These are phyloP conservation scores for Akanthomyces uredinophilus DNA, from an alignment of 2,329 filamentous ascomycete species.

Conservation along the genomic window DNA sequence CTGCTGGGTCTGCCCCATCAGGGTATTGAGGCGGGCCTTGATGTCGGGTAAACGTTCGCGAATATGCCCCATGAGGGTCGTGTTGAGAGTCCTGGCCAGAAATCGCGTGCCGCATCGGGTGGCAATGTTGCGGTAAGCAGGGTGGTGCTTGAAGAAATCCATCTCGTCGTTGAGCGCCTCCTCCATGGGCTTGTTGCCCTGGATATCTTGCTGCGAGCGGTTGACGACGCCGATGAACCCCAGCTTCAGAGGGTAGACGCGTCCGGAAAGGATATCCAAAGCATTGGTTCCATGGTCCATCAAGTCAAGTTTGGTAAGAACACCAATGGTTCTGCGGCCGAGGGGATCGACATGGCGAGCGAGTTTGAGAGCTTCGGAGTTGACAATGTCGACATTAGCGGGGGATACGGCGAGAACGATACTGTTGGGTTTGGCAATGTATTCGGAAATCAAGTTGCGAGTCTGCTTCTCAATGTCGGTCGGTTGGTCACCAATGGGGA, in stretches of 20 bases:
- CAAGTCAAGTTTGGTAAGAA: constrained; percentile 92
- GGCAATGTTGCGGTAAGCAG: constrained; percentile 94
- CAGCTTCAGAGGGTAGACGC: constrained; percentile 93
- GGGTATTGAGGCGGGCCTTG: constrained; percentile 92
- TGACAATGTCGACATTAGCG: constrained; percentile 96
- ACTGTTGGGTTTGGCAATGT: constrained; percentile 98
- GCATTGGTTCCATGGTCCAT: constrained; percentile 99
- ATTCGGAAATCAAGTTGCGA: constrained; percentile 91
- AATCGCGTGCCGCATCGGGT: constrained; percentile 90
- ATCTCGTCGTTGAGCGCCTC: constrained; percentile 85
- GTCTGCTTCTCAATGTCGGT: constrained; percentile 99
- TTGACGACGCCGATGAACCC: constrained; percentile 98
- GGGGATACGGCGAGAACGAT: constrained; percentile 95
- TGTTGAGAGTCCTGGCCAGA: constrained; percentile 89
- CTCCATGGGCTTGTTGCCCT: constrained; percentile 88
- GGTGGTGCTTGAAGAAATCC: constrained; percentile 96
- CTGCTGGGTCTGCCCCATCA: constrained; percentile 99
- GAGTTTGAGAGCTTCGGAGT: constrained; percentile 94
- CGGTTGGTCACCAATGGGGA: constrained; percentile 95
- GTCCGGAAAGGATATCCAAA: constrained; percentile 92
- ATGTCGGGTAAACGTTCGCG: constrained; percentile 94
- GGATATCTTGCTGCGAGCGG: constrained; percentile 95
- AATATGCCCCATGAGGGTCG: constrained; percentile 93
- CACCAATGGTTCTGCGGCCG: constrained; percentile 90
- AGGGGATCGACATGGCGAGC: constrained; percentile 94